Conservation (phyloP, 2,329 filamentous ascomycete genomes). For the Chrysosporium keratinophilum region DNA sequence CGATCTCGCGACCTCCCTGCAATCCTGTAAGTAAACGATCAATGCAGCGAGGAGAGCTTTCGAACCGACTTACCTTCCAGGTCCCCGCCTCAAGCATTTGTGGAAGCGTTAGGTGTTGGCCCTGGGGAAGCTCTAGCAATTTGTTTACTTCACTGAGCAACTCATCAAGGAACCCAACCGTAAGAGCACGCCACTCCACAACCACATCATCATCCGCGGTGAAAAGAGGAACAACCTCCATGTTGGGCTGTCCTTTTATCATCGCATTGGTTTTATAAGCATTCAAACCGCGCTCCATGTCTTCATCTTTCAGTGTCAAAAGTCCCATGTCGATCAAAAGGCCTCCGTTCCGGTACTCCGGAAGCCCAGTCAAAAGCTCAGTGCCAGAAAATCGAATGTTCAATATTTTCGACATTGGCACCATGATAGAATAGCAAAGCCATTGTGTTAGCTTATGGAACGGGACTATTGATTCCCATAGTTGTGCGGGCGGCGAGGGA, state of each 20-base stretch:
- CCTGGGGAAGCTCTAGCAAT: slow-evolving; percentile 56
- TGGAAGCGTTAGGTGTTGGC: slow-evolving; percentile 62
- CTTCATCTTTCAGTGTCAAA: slow-evolving; percentile 60
- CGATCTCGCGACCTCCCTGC: slow-evolving; percentile 84
- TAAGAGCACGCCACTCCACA: slow-evolving; percentile 68
- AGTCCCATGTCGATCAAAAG: slow-evolving; percentile 77
- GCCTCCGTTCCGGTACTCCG: slow-evolving; percentile 87
- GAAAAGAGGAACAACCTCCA: slow-evolving; percentile 66
- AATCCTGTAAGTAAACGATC: slow-evolving; percentile 21
- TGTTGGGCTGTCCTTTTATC: slow-evolving; percentile 58
- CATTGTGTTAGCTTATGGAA: slow-evolving; percentile 94
- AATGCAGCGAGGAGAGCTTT: neutral
- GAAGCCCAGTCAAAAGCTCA: slow-evolving; percentile 74
- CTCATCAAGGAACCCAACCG: slow-evolving; percentile 63
- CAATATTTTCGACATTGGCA: slow-evolving; percentile 73
- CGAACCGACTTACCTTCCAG: slow-evolving; percentile 69
- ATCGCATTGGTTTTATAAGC: slow-evolving; percentile 61
- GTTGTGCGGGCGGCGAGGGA: slow-evolving; percentile 49
- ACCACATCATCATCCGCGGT: slow-evolving; percentile 64
- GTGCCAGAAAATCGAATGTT: slow-evolving; percentile 70
- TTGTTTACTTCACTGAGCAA: slow-evolving; percentile 59
- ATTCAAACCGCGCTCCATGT: slow-evolving; percentile 59
- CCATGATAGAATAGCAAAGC: slow-evolving; percentile 89
- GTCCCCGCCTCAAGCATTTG: slow-evolving; percentile 93
- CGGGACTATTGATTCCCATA: slow-evolving; percentile 73